Evolutionary conservation across 2,329 filamentous ascomycete species (phyloP).

Genomic region (Capronia epimyces): DNA sequence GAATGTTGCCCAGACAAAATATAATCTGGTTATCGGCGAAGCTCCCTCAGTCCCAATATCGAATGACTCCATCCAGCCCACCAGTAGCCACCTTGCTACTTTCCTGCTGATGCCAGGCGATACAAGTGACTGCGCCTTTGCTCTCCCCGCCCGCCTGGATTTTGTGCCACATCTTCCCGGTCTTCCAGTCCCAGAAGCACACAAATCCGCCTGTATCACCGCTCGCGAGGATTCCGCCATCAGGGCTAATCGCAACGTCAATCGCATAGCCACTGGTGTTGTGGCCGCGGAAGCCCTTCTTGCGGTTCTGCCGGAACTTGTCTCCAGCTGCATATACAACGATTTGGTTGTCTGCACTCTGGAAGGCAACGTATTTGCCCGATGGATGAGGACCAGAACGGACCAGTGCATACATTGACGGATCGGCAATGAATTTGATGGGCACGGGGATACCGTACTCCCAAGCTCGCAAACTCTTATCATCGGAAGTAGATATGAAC

Average conservation of each 20-base stretch:
- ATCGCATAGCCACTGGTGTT: slow-evolving; percentile 93
- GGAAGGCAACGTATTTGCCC: slow-evolving; percentile 91
- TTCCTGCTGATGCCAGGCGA: slow-evolving; percentile 97
- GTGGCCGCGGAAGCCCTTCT: slow-evolving; percentile 93
- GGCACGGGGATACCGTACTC: slow-evolving; percentile 98
- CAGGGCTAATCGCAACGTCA: slow-evolving; percentile 79
- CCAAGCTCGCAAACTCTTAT: slow-evolving; percentile 94
- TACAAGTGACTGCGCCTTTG: slow-evolving; percentile 59
- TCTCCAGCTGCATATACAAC: slow-evolving; percentile 91
- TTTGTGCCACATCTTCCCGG: slow-evolving; percentile 98
- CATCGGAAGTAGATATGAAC: slow-evolving; percentile 97
- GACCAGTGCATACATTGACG: slow-evolving; percentile 96
- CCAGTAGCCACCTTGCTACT: slow-evolving; percentile 89
- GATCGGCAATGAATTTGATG: slow-evolving; percentile 96
- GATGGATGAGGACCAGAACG: slow-evolving; percentile 77
- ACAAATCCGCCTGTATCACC: slow-evolving; percentile 86
- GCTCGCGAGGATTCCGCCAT: slow-evolving; percentile 82
- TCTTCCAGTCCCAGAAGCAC: slow-evolving; percentile 99
- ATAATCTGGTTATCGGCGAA: not conserved
- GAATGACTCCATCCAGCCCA: slow-evolving; percentile 80
- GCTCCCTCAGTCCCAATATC: slow-evolving; percentile 73
- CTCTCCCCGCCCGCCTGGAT: slow-evolving; percentile 64
- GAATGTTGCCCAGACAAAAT: not conserved
- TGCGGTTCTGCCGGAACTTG: slow-evolving; percentile 94
- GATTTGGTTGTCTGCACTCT: slow-evolving; percentile 92